A percentile compares a stretch with the other conserved stretches of the same genome.
phyloP scores from a whole-genome alignment of 2,329 filamentous ascomycete genomes.

The Aspergillus sp. region DNA sequence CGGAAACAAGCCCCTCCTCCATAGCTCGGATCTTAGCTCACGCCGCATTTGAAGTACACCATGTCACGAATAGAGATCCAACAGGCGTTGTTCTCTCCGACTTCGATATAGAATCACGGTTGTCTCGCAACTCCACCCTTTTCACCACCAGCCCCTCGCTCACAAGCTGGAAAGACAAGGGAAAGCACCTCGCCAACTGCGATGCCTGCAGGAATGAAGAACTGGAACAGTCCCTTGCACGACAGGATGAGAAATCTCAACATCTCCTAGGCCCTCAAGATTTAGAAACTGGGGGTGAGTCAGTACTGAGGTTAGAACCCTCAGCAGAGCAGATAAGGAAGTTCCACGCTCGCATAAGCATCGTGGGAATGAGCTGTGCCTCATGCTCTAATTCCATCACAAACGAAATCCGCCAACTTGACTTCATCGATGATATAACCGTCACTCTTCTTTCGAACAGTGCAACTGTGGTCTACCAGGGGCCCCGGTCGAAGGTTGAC shows the following conservation, averaged over 20 bases:
- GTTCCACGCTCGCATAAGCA: conserved; percentile 43
- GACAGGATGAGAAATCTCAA: neutral
- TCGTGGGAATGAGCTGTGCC: conserved; percentile 73
- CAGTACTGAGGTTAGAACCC: conserved; percentile 1
- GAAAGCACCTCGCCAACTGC: conserved; percentile 52
- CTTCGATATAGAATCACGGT: conserved; percentile 34
- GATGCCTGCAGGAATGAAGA: conserved; percentile 49
- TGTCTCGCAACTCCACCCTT: conserved; percentile 27
- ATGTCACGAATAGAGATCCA: conserved; percentile 42
- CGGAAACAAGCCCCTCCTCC: conserved; percentile 28
- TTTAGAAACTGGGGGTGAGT: neutral
- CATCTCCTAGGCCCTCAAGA: neutral
- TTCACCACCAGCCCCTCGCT: conserved; percentile 21
- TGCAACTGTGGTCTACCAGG: conserved; percentile 59
- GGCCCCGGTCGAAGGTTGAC: conserved; percentile 45
- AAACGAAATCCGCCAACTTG: conserved; percentile 56
- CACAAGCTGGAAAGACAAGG: conserved; percentile 22
- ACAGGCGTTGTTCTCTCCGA: conserved; percentile 32
- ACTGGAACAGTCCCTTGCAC: conserved; percentile 19
- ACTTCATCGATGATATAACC: conserved; percentile 58
- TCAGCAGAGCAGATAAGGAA: conserved; percentile 6
- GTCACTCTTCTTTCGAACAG: conserved; percentile 70
- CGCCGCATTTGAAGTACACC: conserved; percentile 48
- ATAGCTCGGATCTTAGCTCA: conserved; percentile 42
- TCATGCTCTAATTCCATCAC: conserved; percentile 66